phyloP scores from a whole-genome alignment of 257 asterid species.

The Phtheirospermum japonicum region DNA sequence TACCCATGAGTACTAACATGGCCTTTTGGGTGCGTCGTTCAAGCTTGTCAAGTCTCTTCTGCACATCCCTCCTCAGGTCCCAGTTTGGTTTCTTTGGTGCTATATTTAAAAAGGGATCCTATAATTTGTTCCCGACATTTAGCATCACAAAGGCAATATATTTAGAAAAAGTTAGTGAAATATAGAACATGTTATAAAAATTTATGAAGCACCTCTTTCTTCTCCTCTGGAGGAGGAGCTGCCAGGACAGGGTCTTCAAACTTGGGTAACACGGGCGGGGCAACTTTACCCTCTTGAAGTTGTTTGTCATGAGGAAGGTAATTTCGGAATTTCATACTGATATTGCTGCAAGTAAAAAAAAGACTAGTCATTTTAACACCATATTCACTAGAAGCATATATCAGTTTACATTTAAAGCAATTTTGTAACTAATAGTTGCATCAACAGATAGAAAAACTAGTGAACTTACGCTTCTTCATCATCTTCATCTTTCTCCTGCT shows the following conservation, averaged over 20 bases:
- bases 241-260: constrained; percentile 78
- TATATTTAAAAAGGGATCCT: constrained; percentile 93
- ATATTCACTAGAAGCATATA: constrained; percentile 12
- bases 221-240: constrained; percentile 63
- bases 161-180: background rate
- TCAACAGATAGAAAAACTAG: background rate
- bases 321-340: constrained; percentile 85
- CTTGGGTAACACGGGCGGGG: constrained; percentile 82
- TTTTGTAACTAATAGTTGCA: background rate
- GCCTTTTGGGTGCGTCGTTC: constrained; percentile 92
- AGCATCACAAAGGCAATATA: background rate
- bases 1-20: constrained; percentile 71
- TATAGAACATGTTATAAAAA: background rate
- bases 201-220: constrained; percentile 60
- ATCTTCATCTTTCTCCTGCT: constrained; percentile 13
- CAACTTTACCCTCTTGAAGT: constrained; percentile 90
- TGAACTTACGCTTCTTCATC: constrained; percentile 39
- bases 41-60: constrained; percentile 87
- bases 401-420: constrained; percentile 14
- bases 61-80: constrained; percentile 95
- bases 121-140: constrained; percentile 18
- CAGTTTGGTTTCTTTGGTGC: constrained; percentile 98
- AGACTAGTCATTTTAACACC: background rate
- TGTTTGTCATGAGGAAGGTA: constrained; percentile 96
- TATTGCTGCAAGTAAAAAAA: constrained; percentile 42